Conservation (phyloP, 148 eudicot genomes). For the Nyssa sinensis region DNA sequence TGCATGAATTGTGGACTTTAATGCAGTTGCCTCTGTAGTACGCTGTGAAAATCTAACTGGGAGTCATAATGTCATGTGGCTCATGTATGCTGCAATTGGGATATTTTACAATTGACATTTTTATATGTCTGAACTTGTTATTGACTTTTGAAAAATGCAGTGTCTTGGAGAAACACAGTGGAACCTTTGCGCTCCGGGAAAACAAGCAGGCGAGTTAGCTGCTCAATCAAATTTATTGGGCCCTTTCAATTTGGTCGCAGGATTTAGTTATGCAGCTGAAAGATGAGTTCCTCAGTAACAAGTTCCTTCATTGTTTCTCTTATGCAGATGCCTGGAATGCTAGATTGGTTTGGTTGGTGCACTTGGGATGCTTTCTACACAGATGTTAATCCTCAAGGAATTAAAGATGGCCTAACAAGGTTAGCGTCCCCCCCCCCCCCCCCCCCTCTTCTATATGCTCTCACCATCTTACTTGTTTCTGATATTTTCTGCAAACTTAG, state of each 20-base stretch:
- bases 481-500: background rate
- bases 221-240: background rate
- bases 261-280: background rate
- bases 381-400: constrained; percentile 41
- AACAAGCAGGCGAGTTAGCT: constrained; percentile 33
- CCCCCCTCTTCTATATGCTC: background rate
- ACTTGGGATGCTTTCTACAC: constrained; percentile 52
- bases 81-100: background rate
- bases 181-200: constrained; percentile 34
- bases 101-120: background rate
- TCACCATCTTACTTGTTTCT: background rate
- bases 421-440: constrained; percentile 3
- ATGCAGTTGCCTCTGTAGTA: background rate
- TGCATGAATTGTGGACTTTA: background rate
- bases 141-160: constrained; percentile 19
- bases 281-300: background rate
- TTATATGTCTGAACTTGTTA: background rate
- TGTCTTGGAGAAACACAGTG: constrained; percentile 30
- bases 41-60: background rate
- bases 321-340: constrained; percentile 38
- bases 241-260: background rate
- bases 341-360: constrained; percentile 53
- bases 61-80: background rate
- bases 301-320: constrained; percentile 1
- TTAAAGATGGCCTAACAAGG: constrained; percentile 43